A percentile compares a stretch with the other conserved stretches of the same genome.
Evolutionary conservation across 2,329 filamentous ascomycete genomes (phyloP).

Genomic region (Zarea fungicola): DNA sequence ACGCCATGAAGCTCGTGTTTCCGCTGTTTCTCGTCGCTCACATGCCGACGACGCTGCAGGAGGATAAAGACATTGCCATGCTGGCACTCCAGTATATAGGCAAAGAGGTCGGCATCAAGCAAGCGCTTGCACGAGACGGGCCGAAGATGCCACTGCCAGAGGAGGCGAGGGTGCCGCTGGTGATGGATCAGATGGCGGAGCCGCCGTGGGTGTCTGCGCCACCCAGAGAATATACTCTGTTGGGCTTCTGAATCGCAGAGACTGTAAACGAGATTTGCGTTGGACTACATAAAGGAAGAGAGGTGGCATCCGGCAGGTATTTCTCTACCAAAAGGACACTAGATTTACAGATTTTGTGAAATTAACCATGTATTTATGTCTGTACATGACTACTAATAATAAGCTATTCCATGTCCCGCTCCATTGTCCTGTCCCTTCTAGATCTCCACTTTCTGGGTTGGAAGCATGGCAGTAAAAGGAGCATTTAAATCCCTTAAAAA

Average conservation of each 20-base stretch:
- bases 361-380: too few species aligned
- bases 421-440: too few species aligned
- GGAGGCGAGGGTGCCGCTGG: conserved; percentile 1
- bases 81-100: conserved; percentile 28
- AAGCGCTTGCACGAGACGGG: conserved; percentile 23
- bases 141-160: background rate
- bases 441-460: too few species aligned
- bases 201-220: conserved; percentile 1
- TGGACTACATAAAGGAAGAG: too few species aligned
- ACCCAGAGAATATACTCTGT: conserved; percentile 10
- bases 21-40: conserved; percentile 30
- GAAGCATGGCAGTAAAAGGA: too few species aligned
- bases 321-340: too few species aligned
- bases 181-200: background rate
- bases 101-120: conserved; percentile 31
- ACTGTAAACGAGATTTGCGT: background rate
- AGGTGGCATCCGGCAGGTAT: too few species aligned
- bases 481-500: too few species aligned
- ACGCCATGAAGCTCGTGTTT: conserved; percentile 34
- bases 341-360: too few species aligned
- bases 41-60: conserved; percentile 22
- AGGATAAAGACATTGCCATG: conserved; percentile 25
- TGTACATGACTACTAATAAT: too few species aligned
- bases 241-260: background rate
- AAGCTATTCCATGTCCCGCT: too few species aligned